phyloP scores from a whole-genome alignment of 1,284 basidiomycete species.

The Psilocybe mexicana region DNA sequence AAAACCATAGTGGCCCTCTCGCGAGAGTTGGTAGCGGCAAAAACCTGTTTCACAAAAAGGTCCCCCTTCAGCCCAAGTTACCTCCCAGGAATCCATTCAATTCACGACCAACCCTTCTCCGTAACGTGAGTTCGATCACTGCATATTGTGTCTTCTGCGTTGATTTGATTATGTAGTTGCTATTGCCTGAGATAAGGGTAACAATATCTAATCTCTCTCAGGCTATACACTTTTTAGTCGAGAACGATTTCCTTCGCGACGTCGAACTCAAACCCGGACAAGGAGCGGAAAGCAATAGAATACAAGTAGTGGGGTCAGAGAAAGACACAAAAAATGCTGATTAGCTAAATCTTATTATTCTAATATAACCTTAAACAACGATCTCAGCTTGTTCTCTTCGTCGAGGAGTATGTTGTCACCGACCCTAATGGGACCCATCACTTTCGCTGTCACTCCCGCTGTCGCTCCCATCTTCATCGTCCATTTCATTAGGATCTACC shows the following conservation, averaged over 20 bases:
- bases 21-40: not conserved
- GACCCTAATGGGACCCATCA: not conserved
- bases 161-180: constrained; percentile 48
- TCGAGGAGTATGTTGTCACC: too few relatives aligned
- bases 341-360: constrained; percentile 10
- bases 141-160: not conserved
- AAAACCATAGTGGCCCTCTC: not conserved
- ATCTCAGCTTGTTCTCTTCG: too few relatives aligned
- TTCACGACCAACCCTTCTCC: constrained; percentile 66
- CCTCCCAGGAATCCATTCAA: constrained; percentile 68
- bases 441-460: constrained; percentile 33
- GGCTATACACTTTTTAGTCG: constrained; percentile 89
- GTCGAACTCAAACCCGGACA: constrained; percentile 86
- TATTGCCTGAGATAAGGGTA: constrained; percentile 86
- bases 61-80: constrained; percentile 42
- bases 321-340: constrained; percentile 3
- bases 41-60: constrained; percentile 5
- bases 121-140: constrained; percentile 55
- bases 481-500: constrained; percentile 56
- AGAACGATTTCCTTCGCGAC: constrained; percentile 85
- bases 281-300: constrained; percentile 61
- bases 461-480: constrained; percentile 32
- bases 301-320: constrained; percentile 51
- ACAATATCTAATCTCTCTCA: constrained; percentile 94
- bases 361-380: not conserved